Base-by-base conservation (phyloP, 768 basidiomycete species). In the Kwoniella mangroviensis region DNA sequence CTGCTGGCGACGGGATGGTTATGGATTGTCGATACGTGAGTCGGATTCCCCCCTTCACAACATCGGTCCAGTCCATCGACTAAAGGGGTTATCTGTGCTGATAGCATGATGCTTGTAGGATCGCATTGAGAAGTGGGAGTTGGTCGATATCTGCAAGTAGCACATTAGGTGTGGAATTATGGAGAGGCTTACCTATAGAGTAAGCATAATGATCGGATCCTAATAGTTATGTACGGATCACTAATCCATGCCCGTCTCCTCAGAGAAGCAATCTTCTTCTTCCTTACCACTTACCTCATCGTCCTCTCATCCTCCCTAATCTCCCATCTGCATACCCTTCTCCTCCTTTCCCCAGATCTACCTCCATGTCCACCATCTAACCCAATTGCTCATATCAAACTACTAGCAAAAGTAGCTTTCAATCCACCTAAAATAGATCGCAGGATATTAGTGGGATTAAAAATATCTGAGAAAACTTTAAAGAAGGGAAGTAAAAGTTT, bases 341-440 rank as follows among this genome's bases (percentile, higher is more conserved):
- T 91, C 63, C 86, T 94, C 55, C 80, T 91, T 71, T 83, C 91
- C 21, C 89, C 95, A 22, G 91, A 58, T n/a, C 59, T 76, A 26
- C 73, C 77, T 4, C 75, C 77, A 11, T 82, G 80, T 68, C 81
- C 81, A 22, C 80, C 81, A 0, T 26, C 26, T 9, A 75, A 76
- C 53, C 73, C 72, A 9, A 12, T 80, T 2, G 26, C 26, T 17
- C 81, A 82, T 61, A 79, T 81, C 73, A 13, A 34, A 52, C 69
- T 80, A 9, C 71, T 82, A 7, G 70, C 70, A 9, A 28, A 53
- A 53, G 75, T 80, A 45, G 80, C 76, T 6, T 67, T 82, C 58
- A 42, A 69, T 19, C 76, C 77, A 1, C 79, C 81, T 1, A 28
- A 12, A 7, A 62, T 81, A 21, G 76, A 77, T 43, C 34, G 15